phyloP scores from a whole-genome alignment of 129 eudicot genomes.

The Escallonia herrerae region DNA sequence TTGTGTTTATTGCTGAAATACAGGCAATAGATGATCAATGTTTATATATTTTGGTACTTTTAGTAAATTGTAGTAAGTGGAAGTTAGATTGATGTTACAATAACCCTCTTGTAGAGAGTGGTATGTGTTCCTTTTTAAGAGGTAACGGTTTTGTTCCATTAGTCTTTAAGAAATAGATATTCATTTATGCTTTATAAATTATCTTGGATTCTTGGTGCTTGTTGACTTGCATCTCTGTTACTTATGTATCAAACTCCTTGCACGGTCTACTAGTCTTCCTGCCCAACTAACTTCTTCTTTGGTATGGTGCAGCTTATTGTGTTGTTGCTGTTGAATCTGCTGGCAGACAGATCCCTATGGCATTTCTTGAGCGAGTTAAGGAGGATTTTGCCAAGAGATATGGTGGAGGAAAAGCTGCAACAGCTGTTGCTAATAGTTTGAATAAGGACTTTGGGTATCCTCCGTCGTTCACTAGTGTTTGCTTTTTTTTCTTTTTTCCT shows the following conservation, averaged over 20 bases:
- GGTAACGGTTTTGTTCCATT: not conserved
- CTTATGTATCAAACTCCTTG: not conserved
- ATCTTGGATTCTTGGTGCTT: constrained; percentile 2
- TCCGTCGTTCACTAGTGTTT: not conserved
- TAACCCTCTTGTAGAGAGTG: not conserved
- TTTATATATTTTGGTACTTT: not conserved
- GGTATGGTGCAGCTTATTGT: constrained; percentile 28
- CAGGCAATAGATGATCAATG: not conserved
- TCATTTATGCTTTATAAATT: not conserved
- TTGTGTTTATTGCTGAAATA: no score
- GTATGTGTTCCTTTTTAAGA: no score
- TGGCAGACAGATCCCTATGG: constrained; percentile 44
- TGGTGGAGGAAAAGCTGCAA: constrained; percentile 39
- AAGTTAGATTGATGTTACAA: not conserved
- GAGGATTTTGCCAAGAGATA: constrained; percentile 40
- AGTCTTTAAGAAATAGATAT: no score
- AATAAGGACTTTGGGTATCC: constrained; percentile 38
- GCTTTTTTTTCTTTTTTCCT: not conserved
- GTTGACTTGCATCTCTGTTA: not conserved
- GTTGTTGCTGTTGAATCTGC: constrained; percentile 44
- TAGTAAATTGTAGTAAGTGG: not conserved
- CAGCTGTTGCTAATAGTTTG: constrained; percentile 37
- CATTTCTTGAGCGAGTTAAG: constrained; percentile 36
- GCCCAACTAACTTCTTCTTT: not conserved
- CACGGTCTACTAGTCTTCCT: not conserved